Conservation (phyloP, 75 land plant species). For the Cunninghamia lanceolata region DNA sequence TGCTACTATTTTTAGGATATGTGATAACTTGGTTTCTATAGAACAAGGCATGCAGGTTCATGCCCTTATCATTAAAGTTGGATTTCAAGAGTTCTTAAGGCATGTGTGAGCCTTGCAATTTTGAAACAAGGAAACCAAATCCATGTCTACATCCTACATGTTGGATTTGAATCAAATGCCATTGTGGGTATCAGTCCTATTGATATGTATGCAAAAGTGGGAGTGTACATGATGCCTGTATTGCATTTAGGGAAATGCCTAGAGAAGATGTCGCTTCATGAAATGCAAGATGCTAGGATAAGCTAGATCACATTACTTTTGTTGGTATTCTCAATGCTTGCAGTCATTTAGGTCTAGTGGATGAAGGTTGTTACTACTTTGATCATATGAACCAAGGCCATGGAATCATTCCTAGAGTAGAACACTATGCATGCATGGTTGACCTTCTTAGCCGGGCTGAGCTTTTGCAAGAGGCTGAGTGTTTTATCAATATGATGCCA, state of each 20-base stretch:
- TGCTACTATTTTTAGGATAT: constrained; percentile 31
- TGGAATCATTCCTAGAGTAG: no score
- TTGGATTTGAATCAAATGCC: constrained; percentile 16
- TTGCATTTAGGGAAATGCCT: constrained; percentile 10
- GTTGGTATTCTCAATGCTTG: constrained; percentile 13
- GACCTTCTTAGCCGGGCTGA: constrained; percentile 18
- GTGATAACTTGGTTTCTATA: constrained; percentile 5
- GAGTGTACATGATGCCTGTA: constrained; percentile 14
- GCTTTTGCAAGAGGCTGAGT: constrained; percentile 12
- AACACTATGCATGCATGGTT: constrained; percentile 21
- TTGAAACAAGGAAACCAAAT: neutral
- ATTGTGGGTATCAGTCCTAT: constrained; percentile 15
- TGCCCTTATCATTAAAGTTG: constrained; percentile 22
- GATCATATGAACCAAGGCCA: no score
- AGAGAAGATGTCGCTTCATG: constrained; percentile 14
- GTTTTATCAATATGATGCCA: constrained; percentile 16
- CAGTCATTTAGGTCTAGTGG: no score
- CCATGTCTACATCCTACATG: neutral
- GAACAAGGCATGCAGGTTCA: constrained; percentile 21
- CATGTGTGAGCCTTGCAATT: neutral
- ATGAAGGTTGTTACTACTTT: no score
- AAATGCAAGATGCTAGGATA: constrained; percentile 5
- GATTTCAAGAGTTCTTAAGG: constrained; percentile 15
- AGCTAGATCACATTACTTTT: constrained; percentile 11
- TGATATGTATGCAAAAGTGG: constrained; percentile 22